Conservation (phyloP, 495 filamentous ascomycete species). For the Sabuloglossum arenarium region DNA sequence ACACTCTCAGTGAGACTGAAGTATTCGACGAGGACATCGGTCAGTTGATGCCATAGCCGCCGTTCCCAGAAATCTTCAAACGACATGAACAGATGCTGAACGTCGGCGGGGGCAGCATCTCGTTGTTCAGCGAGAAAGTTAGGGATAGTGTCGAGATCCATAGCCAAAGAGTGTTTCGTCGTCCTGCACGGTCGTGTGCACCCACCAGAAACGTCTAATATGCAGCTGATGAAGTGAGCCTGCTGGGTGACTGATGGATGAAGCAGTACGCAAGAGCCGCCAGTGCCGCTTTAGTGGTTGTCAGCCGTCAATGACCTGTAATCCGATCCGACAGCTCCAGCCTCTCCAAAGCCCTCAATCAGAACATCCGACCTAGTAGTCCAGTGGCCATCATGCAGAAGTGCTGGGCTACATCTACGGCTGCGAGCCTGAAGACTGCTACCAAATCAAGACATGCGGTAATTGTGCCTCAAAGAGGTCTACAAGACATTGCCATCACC, state of each 20-base stretch:
- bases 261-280: neutral
- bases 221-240: neutral
- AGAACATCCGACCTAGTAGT: constrained; percentile 8
- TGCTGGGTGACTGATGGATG: neutral
- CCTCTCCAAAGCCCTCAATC: neutral
- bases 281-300: neutral
- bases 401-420: constrained; percentile 21
- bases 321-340: neutral
- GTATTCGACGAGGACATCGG: constrained; percentile 68
- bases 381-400: constrained; percentile 26
- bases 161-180: constrained; percentile 13
- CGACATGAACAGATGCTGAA: constrained; percentile 69
- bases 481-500: constrained; percentile 68
- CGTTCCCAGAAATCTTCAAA: constrained; percentile 98
- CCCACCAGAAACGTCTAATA: neutral
- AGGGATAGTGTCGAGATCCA: constrained; percentile 72
- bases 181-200: neutral
- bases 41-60: constrained; percentile 98
- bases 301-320: neutral
- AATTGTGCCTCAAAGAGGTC: constrained; percentile 26
- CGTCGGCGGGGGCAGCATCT: constrained; percentile 59
- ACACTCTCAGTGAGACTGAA: constrained; percentile 67
- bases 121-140: constrained; percentile 84
- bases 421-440: constrained; percentile 11
- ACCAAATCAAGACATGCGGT: neutral